Conservation (phyloP, 495 filamentous ascomycete species). For the Tuber microsphaerosporum region DNA sequence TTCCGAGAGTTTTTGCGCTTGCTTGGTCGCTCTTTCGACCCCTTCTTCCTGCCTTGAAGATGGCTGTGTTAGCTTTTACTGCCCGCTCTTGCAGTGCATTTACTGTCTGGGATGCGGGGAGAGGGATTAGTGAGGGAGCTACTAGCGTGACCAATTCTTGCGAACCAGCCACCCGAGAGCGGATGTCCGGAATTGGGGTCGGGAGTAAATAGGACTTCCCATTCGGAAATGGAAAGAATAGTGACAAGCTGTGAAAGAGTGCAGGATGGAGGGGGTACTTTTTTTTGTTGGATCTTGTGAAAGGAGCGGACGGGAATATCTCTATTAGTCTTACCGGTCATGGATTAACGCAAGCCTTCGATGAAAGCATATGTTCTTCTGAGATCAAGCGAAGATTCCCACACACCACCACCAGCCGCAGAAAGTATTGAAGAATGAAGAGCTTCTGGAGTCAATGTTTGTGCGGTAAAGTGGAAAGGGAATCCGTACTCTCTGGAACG, state of each 20-base stretch:
- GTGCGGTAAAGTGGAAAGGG: conserved; percentile 10
- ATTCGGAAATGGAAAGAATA: neutral
- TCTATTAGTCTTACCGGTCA: conserved; percentile 23
- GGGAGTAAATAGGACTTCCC: neutral
- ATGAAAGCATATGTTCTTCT: conserved; percentile 31
- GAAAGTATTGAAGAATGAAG: neutral
- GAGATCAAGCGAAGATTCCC: conserved; percentile 21
- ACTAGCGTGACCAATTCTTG: neutral
- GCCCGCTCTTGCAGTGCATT: neutral
- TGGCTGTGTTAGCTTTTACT: conserved; percentile 16
- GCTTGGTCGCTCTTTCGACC: conserved; percentile 33
- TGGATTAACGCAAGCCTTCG: conserved; percentile 31
- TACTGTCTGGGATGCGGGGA: neutral
- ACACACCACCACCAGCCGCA: conserved; percentile 21
- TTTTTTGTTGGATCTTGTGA: neutral
- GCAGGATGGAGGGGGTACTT: neutral
- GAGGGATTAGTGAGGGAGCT: neutral
- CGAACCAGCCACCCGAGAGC: neutral
- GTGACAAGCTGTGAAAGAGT: neutral
- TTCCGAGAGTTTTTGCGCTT: conserved; percentile 21
- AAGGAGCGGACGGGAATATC: neutral
- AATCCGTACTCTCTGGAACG: neutral
- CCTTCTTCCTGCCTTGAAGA: conserved; percentile 30
- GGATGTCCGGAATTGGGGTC: neutral
- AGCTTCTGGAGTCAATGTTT: conserved; percentile 9